A percentile compares a stretch with the other conserved stretches of the same genome.
phyloP scores from a whole-genome alignment of 2,329 filamentous ascomycete genomes.

The Macroventuria anomochaeta region DNA sequence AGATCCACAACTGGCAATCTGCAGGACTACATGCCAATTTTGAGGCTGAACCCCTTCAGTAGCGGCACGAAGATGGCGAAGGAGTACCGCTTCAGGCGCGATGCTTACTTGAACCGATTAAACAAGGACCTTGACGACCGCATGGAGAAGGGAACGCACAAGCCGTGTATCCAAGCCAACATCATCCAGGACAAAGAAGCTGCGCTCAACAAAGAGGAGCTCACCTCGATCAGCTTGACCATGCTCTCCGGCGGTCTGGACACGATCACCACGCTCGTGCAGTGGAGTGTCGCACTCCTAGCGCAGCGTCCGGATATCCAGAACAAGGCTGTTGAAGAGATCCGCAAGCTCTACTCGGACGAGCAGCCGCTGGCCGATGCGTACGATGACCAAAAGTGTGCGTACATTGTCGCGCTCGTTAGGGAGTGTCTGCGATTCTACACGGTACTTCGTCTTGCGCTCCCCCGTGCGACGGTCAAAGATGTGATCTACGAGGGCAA shows the following conservation, averaged over 20 bases:
- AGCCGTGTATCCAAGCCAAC: conserved; percentile 71
- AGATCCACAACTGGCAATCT: conserved; percentile 66
- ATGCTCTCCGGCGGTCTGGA: conserved; percentile 73
- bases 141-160: conserved; percentile 66
- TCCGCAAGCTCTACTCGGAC: conserved; percentile 60
- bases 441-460: conserved; percentile 67
- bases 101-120: conserved; percentile 64
- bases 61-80: conserved; percentile 63
- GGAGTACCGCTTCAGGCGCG: conserved; percentile 66
- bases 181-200: conserved; percentile 69
- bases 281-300: conserved; percentile 69
- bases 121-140: conserved; percentile 66
- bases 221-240: conserved; percentile 70
- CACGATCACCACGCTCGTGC: conserved; percentile 69
- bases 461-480: conserved; percentile 67
- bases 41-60: conserved; percentile 67
- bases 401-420: conserved; percentile 68
- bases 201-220: conserved; percentile 66
- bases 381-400: conserved; percentile 68
- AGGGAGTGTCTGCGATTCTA: conserved; percentile 68
- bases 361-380: conserved; percentile 65
- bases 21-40: conserved; percentile 66
- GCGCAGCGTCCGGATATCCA: conserved; percentile 68
- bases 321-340: conserved; percentile 64
- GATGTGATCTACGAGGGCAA: conserved; percentile 65